phyloP scores from a whole-genome alignment of 371 early-diverging fungal genomes.

The Syncephalastrum monosporum region DNA sequence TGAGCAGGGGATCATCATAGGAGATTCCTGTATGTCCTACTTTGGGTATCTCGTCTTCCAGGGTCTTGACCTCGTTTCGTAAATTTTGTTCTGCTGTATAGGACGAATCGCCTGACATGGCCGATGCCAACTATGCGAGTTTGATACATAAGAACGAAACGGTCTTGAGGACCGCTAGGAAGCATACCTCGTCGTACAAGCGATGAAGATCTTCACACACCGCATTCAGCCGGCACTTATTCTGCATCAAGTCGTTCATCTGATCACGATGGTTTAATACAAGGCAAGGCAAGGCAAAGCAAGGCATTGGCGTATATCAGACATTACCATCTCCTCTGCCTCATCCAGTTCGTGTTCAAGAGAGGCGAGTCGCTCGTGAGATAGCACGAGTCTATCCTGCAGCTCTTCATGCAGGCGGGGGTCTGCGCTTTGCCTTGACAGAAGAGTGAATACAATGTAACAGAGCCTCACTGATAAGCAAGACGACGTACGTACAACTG shows the following conservation, averaged over 20 bases:
- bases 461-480: no score
- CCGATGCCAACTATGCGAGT: constrained; percentile 23
- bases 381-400: constrained; percentile 22
- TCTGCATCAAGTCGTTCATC: constrained; percentile 30
- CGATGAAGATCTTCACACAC: constrained; percentile 29
- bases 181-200: constrained; percentile 37
- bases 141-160: neutral
- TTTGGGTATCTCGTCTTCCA: constrained; percentile 30
- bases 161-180: neutral
- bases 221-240: constrained; percentile 31
- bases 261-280: constrained; percentile 1
- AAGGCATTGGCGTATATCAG: neutral
- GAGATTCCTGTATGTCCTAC: constrained; percentile 14
- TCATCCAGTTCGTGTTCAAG: constrained; percentile 29
- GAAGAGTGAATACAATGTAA: neutral
- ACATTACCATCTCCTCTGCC: constrained; percentile 32
- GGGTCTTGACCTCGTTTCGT: constrained; percentile 33
- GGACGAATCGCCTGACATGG: constrained; percentile 22
- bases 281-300: neutral
- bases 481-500: constrained; percentile 26
- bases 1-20: neutral
- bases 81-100: constrained; percentile 33
- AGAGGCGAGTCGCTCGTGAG: constrained; percentile 22
- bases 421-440: constrained; percentile 8
- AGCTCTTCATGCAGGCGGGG: neutral